Evolutionary conservation across 1,284 basidiomycete genomes (phyloP), one percentile per base, ranked within the genome.

Genomic region (Microbotryum lychnidis-dioicae): DNA sequence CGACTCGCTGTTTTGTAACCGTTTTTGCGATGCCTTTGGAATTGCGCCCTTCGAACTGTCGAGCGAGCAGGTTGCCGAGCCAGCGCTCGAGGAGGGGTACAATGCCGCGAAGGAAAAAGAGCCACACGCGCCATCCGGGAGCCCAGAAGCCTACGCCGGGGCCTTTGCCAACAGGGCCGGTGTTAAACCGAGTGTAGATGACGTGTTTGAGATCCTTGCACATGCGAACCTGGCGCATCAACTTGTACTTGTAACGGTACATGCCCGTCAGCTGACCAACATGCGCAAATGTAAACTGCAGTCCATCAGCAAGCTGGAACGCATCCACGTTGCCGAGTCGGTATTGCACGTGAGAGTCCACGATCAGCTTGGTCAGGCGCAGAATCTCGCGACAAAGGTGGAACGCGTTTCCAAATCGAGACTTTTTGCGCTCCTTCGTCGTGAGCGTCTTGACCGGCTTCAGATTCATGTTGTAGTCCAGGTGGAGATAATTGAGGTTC

Each of bases 111-210:
- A 98, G 89, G 82, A 98, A 98, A 81, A 98, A 98, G 65, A 98
- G 80, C 96, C 96, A 99, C 8, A 99, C 96, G 57, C 96, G 84
- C 96, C 96, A 98, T 42, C 94, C 96, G 21, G 96, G 96, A 57
- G 93, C 92, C 96, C 96, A 99, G 82, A 98, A 98, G 64, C 96
- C 96, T 71, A 91, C 92, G 75, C 96, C 96, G 57, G 96, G 96
- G 69, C 96, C 96, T 77, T 99, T 99, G 29, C 96, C 96, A 56
- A 99, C 94, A 57, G 94, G 94, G 58, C 96, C 96, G 29, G 94
- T 97, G 80, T 99, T 99, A 84, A 98, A 99, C 63, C 91, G 89
- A 73, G 94, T 94, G 80, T 94, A 94, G 68, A 77, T 76, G 70
- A 97, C 77, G 75, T 97, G 92, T 81, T 99, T 99, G 74, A 98